Conservation (phyloP, 805 yeast species). For the Wickerhamomyces tratensis region DNA sequence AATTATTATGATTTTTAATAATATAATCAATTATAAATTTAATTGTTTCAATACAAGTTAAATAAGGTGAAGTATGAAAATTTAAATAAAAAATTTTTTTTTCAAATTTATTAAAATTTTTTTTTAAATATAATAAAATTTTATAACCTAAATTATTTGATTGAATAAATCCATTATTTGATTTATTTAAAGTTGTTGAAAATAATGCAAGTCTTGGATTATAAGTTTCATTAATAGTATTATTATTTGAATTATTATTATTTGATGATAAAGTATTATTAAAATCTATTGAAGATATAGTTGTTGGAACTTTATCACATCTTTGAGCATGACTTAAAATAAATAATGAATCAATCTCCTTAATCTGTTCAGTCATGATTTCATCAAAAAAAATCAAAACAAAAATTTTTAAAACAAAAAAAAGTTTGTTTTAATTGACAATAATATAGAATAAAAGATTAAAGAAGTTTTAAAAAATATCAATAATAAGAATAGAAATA, state of each 20-base stretch:
- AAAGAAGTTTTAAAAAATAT: too few species aligned
- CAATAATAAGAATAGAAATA: too few species aligned
- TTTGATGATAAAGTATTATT: neutral
- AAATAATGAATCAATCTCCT: constrained; percentile 15
- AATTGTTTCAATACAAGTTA: constrained; percentile 33
- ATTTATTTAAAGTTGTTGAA: constrained; percentile 15
- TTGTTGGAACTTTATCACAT: constrained; percentile 12
- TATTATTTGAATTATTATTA: too few species aligned
- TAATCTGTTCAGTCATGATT: neutral
- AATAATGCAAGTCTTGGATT: constrained; percentile 19
- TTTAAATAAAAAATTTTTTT: constrained; percentile 5
- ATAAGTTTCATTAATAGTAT: constrained; percentile 8
- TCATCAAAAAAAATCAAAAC: too few species aligned
- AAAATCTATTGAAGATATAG: neutral
- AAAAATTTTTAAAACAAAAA: too few species aligned
- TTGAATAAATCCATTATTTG: constrained; percentile 19
- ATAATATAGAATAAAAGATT: too few species aligned
- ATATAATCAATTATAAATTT: constrained; percentile 15
- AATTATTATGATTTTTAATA: constrained; percentile 8
- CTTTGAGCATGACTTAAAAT: constrained; percentile 19
- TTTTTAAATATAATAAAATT: constrained; percentile 11
- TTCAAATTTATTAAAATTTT: constrained; percentile 7
- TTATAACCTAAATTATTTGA: constrained; percentile 15
- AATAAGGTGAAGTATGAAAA: constrained; percentile 33
- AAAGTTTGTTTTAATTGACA: too few species aligned